Percentiles rank a stretch among this genome's conserved stretches.
Conservation (phyloP, 2,329 filamentous ascomycete genomes). For the Fusarium fracticaudum region DNA sequence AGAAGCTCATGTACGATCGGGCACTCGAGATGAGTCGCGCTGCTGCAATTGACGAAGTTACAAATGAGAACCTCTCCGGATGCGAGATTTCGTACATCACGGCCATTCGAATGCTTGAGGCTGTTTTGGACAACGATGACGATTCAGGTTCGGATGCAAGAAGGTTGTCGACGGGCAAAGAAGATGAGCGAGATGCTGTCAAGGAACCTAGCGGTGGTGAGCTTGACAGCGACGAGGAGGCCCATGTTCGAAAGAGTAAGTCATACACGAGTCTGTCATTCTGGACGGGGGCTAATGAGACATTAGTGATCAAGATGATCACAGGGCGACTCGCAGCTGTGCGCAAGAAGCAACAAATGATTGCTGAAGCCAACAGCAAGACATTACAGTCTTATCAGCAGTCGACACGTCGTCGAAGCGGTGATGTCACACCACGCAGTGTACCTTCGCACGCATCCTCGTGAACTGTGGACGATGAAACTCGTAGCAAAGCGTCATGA, state of each 20-base stretch:
- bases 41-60: slow-evolving; percentile 94
- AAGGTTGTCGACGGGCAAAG: slow-evolving; percentile 51
- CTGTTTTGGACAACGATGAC: slow-evolving; percentile 87
- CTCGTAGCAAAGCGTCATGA: slow-evolving; percentile 11
- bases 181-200: slow-evolving; percentile 52
- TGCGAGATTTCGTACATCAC: slow-evolving; percentile 95
- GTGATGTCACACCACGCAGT: slow-evolving; percentile 65
- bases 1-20: slow-evolving; percentile 98
- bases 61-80: slow-evolving; percentile 84
- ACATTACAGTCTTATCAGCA: slow-evolving; percentile 56
- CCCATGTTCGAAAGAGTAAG: slow-evolving; percentile 78
- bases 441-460: slow-evolving; percentile 58
- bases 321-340: slow-evolving; percentile 64
- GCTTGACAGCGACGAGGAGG: slow-evolving; percentile 75
- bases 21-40: slow-evolving; percentile 96
- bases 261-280: background rate
- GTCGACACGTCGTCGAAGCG: slow-evolving; percentile 60
- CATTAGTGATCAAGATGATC: slow-evolving; percentile 70
- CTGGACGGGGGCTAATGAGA: slow-evolving; percentile 35
- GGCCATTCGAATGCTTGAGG: slow-evolving; percentile 93
- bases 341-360: slow-evolving; percentile 69
- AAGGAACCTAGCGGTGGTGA: slow-evolving; percentile 54
- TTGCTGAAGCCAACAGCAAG: slow-evolving; percentile 65
- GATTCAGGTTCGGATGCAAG: slow-evolving; percentile 48
- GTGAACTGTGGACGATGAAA: slow-evolving; percentile 21